Conservation (phyloP, 2,329 filamentous ascomycete species). For the Venturia carpophila region DNA sequence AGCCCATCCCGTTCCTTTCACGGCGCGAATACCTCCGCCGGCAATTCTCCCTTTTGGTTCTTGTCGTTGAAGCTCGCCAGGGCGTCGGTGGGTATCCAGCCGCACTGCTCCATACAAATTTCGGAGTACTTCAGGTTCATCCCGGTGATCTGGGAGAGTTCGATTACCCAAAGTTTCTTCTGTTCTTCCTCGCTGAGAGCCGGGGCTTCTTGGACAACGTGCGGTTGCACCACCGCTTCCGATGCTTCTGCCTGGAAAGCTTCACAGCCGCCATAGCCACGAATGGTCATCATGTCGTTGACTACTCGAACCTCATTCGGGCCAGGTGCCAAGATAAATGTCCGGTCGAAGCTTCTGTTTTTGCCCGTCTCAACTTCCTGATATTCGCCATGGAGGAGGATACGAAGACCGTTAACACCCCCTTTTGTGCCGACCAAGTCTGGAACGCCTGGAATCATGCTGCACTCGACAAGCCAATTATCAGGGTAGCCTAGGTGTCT, state of each 20-base stretch:
- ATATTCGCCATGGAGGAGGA: conserved; percentile 77
- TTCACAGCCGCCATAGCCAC: conserved; percentile 54
- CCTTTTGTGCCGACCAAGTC: conserved; percentile 53
- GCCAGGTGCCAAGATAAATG: conserved; percentile 67
- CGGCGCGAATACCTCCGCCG: conserved; percentile 36
- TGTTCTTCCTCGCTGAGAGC: conserved; percentile 10
- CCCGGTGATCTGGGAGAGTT: conserved; percentile 68
- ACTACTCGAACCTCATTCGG: conserved; percentile 63
- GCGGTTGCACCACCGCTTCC: conserved; percentile 11
- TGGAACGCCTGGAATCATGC: conserved; percentile 61
- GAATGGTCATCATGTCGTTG: conserved; percentile 69
- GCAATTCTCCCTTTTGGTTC: conserved; percentile 39
- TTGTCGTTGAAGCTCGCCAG: conserved; percentile 67
- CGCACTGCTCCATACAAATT: conserved; percentile 70
- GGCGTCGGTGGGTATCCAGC: conserved; percentile 73
- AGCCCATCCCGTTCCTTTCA: conserved; percentile 10
- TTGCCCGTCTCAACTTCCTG: conserved; percentile 60
- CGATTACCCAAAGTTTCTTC: conserved; percentile 52
- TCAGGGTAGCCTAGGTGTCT: conserved; percentile 63
- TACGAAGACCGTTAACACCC: conserved; percentile 69
- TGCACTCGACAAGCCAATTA: conserved; percentile 79
- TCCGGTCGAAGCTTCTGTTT: conserved; percentile 69
- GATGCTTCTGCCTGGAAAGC: conserved; percentile 35
- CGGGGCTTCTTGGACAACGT: not conserved
- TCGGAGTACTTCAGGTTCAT: conserved; percentile 74